phyloP scores from a whole-genome alignment of 805 yeast genomes.

The Zygosaccharomyces gambellarensis region DNA sequence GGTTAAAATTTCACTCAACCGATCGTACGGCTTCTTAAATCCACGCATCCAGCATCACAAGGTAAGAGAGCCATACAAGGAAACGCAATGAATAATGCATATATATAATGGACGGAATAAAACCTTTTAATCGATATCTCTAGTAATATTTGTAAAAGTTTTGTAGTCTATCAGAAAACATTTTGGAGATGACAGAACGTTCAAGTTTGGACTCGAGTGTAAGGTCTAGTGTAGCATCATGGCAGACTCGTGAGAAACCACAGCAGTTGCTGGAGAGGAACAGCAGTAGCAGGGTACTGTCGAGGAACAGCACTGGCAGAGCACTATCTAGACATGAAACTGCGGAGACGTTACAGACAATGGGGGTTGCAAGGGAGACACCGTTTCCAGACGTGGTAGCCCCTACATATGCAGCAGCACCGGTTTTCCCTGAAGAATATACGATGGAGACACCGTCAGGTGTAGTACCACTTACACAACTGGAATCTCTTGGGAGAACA shows the following conservation, averaged over 20 bases:
- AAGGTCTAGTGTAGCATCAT: not conserved
- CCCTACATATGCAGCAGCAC: conserved; percentile 50
- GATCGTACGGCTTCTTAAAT: conserved; percentile 6
- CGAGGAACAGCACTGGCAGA: not conserved
- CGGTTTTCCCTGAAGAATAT: conserved; percentile 90
- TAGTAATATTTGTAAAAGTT: not conserved
- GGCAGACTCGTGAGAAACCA: conserved; percentile 2
- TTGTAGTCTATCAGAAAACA: too few relatives aligned
- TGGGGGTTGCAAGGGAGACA: conserved; percentile 53
- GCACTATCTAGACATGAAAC: conserved; percentile 62
- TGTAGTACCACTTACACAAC: conserved; percentile 71
- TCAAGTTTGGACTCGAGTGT: not conserved
- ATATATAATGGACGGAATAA: not conserved
- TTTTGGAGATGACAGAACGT: not conserved
- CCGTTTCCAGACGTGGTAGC: conserved; percentile 55
- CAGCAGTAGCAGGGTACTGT: not conserved
- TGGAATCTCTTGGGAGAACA: conserved; percentile 61
- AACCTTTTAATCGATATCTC: not conserved
- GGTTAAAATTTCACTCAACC: not conserved
- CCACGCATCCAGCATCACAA: conserved; percentile 2
- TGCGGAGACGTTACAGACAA: conserved; percentile 56
- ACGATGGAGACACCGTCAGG: conserved; percentile 86
- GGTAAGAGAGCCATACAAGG: not conserved
- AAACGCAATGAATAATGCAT: not conserved
- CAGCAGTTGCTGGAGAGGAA: conserved; percentile 1